Base-by-base conservation (phyloP, 2,329 filamentous ascomycete species). In the Epichloe typhina region DNA sequence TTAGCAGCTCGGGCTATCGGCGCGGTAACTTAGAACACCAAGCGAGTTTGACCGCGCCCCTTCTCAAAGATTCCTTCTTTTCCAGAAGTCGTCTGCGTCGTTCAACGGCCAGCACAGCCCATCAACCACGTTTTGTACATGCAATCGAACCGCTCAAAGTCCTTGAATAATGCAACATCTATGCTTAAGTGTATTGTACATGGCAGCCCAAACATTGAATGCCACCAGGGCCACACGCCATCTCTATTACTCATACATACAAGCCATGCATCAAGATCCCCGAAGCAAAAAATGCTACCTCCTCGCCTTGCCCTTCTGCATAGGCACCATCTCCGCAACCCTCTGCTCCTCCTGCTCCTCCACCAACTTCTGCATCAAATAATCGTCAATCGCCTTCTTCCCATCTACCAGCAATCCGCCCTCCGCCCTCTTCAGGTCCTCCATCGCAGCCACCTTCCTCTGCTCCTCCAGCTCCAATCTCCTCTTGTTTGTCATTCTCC, bases 401-500 rank as follows among this genome's bases (percentile, higher is more conserved):
- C 82, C 82, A 58, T 82, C 70, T n/a, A 90, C 66, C 46, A 86
- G 56, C 52, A 64, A 62, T 17, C 81, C 80, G 15, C 73, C 67
- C 49, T 80, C 67, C 51, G 69, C 66, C 61, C 70, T 77, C 59
- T 70, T 54, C 54, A 75, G 66, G 57, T 91, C 85, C 31, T 73
- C 65, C 52, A 74, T 58, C 47, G 74, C 63, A 21, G 71, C 63
- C 62, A 74, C 64, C 53, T 72, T 64, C 49, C 88, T 77, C 53
- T 73, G 70, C 41, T 72, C 74, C n/a, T 80, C 76, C 47, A 96
- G 71, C 66, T 85, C 75, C 61, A 71, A 64, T 62, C 75, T 77
- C 55, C 88, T 76, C 68, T 86, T 74, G 45, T 79, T 69, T 2
- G 85, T 90, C 75, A 98, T 70, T 53, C 77, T 79, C 93, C 93